Percentiles rank a stretch among this genome's conserved stretches.
Evolutionary conservation across 2,329 filamentous ascomycete genomes (phyloP).

Genomic region (Fonsecaea erecta): DNA sequence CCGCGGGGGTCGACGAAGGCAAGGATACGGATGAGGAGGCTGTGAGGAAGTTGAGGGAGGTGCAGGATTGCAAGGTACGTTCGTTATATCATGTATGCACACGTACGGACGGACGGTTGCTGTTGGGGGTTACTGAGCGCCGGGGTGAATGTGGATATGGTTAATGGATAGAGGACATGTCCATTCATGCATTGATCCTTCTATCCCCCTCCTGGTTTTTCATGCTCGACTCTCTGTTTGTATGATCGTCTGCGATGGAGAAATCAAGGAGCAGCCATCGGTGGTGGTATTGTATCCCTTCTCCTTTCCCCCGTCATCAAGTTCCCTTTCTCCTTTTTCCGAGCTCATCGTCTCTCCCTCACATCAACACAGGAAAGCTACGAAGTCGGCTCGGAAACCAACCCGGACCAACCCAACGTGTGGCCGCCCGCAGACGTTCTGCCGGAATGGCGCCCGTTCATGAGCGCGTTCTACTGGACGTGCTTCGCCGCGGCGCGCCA

Average conservation of each 20-base stretch:
- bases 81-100: background rate
- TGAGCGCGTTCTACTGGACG: slow-evolving; percentile 56
- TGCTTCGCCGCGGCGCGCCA: slow-evolving; percentile 61
- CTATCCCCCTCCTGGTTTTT: too few relatives aligned
- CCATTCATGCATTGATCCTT: too few relatives aligned
- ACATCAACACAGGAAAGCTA: slow-evolving; percentile 52
- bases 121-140: too few relatives aligned
- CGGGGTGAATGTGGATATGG: too few relatives aligned
- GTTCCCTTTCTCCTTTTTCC: too few relatives aligned
- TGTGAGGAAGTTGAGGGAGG: slow-evolving; percentile 49
- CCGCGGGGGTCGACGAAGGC: slow-evolving; percentile 42
- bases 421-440: slow-evolving; percentile 55
- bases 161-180: too few relatives aligned
- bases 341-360: background rate
- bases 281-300: too few relatives aligned
- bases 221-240: too few relatives aligned
- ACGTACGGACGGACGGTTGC: too few relatives aligned
- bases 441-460: slow-evolving; percentile 55
- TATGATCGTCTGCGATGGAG: too few relatives aligned
- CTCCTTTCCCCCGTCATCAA: too few relatives aligned
- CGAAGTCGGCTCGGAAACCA: slow-evolving; percentile 57
- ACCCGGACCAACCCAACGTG: slow-evolving; percentile 54
- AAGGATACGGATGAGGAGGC: slow-evolving; percentile 48
- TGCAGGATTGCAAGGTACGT: slow-evolving; percentile 58
- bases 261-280: too few relatives aligned